Base-by-base conservation (phyloP, 805 yeast genomes). In the Candida methanosorbosa region DNA sequence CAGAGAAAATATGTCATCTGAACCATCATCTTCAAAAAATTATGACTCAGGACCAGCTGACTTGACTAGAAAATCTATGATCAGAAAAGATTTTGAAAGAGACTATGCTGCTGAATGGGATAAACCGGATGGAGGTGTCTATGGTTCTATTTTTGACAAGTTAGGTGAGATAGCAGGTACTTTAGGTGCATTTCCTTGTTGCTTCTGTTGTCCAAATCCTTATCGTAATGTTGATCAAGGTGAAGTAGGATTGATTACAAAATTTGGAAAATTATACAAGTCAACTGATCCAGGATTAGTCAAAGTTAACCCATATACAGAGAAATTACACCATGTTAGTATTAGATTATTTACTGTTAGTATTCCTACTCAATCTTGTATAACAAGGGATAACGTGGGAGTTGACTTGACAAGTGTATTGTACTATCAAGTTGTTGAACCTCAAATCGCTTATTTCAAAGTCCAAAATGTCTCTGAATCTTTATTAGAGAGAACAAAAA, bases 271-370 rank as follows among this genome's bases (percentile, higher is more conserved):
- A 35, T 61, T 79, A 40, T 61, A 78, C 36, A 63, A 76, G 50
- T 64, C 78, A 9, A 80, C 73, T 21, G 85, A 79, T 50, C 85
- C 86, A 5, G 87, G 87, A 32, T 65, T 78, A 29, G 61, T 70
- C 14, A 72, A 72, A 45, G 76, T 79, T 34, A 79, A 79, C 54
- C 75, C 75, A n/a, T 64, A 78, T 61, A 66, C 76, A 33, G 87
- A 79, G 48, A 67, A 58, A 38, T 52, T 79, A 42, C 56, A 59
- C 39, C 45, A 50, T 18, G 78, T 75, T 14, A 67, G 68, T 43
- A 66, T 79, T 44, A 72, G 69, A 62, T 63, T 75, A 43, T 74
- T 66, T 52, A 78, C 78, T 20, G 57, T 70, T 43, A 84, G 78
- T 40, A 69, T 79, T 29, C 82, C 83, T 2, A 70, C 73, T n/a